phyloP scores from a whole-genome alignment of 768 basidiomycete species.

The Mycena polygramma region DNA sequence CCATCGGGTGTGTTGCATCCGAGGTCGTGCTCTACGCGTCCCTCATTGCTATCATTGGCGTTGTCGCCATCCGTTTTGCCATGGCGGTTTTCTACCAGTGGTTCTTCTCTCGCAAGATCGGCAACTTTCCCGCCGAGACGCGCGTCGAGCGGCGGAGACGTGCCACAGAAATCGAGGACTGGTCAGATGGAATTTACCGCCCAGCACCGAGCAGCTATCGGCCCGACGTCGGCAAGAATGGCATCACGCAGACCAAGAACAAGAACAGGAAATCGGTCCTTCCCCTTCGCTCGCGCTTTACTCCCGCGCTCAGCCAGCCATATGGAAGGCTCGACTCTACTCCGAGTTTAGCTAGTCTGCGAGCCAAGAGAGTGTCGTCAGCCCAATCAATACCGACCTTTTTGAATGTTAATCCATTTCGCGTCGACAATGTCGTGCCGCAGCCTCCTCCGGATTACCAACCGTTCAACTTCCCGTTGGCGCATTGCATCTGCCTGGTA shows the following conservation, averaged over 20 bases:
- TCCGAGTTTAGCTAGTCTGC: constrained; percentile 51
- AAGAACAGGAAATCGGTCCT: constrained; percentile 73
- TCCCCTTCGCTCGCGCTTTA: constrained; percentile 80
- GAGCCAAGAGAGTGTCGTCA: constrained; percentile 64
- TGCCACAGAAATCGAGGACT: constrained; percentile 92
- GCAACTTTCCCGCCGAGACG: constrained; percentile 93
- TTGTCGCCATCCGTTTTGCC: constrained; percentile 55
- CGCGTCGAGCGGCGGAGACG: constrained; percentile 93
- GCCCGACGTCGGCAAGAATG: constrained; percentile 87
- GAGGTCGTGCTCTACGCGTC: constrained; percentile 61
- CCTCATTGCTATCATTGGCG: constrained; percentile 43
- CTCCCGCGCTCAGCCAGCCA: constrained; percentile 53
- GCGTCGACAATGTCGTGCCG: constrained; percentile 80
- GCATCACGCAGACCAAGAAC: constrained; percentile 60
- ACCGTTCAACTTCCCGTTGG: constrained; percentile 96
- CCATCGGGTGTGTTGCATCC: constrained; percentile 86
- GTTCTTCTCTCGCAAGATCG: constrained; percentile 98
- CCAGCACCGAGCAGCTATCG: constrained; percentile 92
- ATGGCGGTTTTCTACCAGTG: constrained; percentile 98
- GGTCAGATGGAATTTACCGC: constrained; percentile 96
- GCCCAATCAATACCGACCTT: constrained; percentile 65
- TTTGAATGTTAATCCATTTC: constrained; percentile 76
- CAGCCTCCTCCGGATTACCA: constrained; percentile 93
- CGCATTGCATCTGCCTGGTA: constrained; percentile 94
- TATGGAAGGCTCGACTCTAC: constrained; percentile 21